Base-by-base conservation (phyloP, 257 asterid species). In the Solanum sejunctum region DNA sequence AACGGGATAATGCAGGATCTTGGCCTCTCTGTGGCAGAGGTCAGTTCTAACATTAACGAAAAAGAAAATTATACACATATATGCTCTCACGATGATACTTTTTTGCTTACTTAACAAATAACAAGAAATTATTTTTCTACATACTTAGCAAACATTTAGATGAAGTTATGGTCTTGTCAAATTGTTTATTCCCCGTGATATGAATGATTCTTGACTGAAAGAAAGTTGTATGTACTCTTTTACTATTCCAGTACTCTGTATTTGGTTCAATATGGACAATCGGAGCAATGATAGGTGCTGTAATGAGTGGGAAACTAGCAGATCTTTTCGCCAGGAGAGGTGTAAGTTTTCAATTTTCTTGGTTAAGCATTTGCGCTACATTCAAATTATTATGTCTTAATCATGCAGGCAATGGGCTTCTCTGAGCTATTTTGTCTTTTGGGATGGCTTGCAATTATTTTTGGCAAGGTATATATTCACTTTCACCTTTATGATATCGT, bases 201-300 rank as follows among this genome's bases (percentile, higher is more conserved):
- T 60, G 67, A 60, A n/a, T 60, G 32, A 15, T 21, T 61, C 64
- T 58, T 58, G 28, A 20, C 64, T 20, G 64, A 58, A 58, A 58
- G 26, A 26, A 58, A 20, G 28, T 58, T 20, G 26, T 75, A 72
- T 41, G 80, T 15, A 77, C 41, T 26, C 4, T 26, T 13, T 51
- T 77, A 51, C 47, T 20, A 26, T 89, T 86, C 84, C 91, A 96
- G 99, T 94, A 92, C 80, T 94, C 98, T 41, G 85, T 93, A 89
- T 96, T 96, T 86, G 98, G 98, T 66, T 96, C 99, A 26, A 92
- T 94, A 87, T 90, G 91, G 80, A 93, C 97, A 16, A 88, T 96
- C 72, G 99, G 99, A 88, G 99, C 98, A 55, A 92, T 93, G 97
- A 64, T 93, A 84, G 98, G 98, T 80, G 99, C 98, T 54, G 47